phyloP scores from a whole-genome alignment of 2,329 filamentous ascomycete genomes.

The Raffaelea deltoideospora region DNA sequence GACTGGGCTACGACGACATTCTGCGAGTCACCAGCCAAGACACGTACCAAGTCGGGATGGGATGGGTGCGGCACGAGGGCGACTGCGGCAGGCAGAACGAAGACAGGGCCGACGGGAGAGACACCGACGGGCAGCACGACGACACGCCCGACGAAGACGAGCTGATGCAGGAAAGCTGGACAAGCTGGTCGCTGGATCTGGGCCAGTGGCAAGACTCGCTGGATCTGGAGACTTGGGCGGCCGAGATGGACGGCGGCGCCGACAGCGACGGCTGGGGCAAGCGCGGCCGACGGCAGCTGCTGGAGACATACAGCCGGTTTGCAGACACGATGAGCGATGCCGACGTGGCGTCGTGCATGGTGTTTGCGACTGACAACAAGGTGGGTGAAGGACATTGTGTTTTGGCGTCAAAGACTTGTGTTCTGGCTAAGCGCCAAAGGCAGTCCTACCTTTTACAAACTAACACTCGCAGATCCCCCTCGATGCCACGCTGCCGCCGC shows the following conservation, averaged over 20 bases:
- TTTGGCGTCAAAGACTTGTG: too few relatives aligned
- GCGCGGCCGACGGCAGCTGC: conserved; percentile 15
- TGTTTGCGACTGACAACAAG: conserved; percentile 27
- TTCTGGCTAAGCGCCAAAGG: too few relatives aligned
- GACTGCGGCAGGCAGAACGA: conserved; percentile 54
- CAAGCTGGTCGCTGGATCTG: conserved; percentile 51
- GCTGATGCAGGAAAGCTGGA: conserved; percentile 47
- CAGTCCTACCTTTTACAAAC: too few relatives aligned
- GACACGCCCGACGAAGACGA: too few relatives aligned
- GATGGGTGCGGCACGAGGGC: conserved; percentile 49
- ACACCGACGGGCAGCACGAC: conserved; percentile 17
- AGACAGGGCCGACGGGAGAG: conserved; percentile 32
- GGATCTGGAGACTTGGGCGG: conserved; percentile 23
- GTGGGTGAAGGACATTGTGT: too few relatives aligned
- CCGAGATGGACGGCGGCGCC: conserved; percentile 1
- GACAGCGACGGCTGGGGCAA: neutral
- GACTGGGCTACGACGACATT: conserved; percentile 47
- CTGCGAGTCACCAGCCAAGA: conserved; percentile 15
- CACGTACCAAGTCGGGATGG: conserved; percentile 28
- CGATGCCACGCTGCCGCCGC: conserved; percentile 47
- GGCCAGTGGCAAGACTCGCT: conserved; percentile 37
- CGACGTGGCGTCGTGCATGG: conserved; percentile 41
- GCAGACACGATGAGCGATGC: conserved; percentile 47
- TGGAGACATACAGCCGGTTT: conserved; percentile 39
- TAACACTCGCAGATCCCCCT: conserved; percentile 32